phyloP scores from a whole-genome alignment of 768 basidiomycete species.

The Pleurotus tuoliensis region DNA sequence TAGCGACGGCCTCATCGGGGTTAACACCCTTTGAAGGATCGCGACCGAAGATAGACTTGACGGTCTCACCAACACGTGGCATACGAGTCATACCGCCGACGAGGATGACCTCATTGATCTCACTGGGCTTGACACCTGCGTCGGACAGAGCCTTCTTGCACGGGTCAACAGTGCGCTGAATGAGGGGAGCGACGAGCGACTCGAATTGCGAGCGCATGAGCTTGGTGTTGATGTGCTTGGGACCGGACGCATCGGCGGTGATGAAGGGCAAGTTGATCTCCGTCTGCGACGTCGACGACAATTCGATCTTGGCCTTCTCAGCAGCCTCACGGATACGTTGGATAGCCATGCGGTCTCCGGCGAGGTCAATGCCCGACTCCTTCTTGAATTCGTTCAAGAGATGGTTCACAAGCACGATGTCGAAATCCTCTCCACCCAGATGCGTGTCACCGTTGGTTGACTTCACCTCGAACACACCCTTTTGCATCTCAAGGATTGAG shows the following conservation, averaged over 20 bases:
- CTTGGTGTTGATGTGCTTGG: conserved; percentile 95
- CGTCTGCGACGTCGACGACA: conserved; percentile 92
- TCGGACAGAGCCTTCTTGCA: conserved; percentile 97
- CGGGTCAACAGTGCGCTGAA: conserved; percentile 89
- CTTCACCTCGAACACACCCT: conserved; percentile 99
- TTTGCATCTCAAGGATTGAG: conserved; percentile 98
- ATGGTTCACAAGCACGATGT: conserved; percentile 82
- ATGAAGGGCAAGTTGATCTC: conserved; percentile 99
- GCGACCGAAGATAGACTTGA: conserved; percentile 90
- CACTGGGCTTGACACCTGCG: conserved; percentile 88
- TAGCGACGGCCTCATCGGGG: conserved; percentile 98
- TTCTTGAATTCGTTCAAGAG: conserved; percentile 94
- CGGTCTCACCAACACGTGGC: conserved; percentile 92
- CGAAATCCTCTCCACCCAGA: conserved; percentile 95
- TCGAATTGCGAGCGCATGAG: conserved; percentile 90
- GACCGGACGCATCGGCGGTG: conserved; percentile 90
- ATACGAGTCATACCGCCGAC: conserved; percentile 99
- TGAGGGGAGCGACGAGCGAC: conserved; percentile 72
- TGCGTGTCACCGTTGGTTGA: conserved; percentile 99
- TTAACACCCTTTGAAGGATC: conserved; percentile 99
- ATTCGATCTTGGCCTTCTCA: conserved; percentile 98
- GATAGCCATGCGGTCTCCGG: conserved; percentile 90
- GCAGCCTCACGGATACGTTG: conserved; percentile 99
- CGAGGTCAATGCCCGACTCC: conserved; percentile 78
- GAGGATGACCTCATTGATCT: conserved; percentile 95